Evolutionary conservation across 179 eudicot species (phyloP), one percentile per base, ranked within the genome.

Genomic region (Beta corolliflora): DNA sequence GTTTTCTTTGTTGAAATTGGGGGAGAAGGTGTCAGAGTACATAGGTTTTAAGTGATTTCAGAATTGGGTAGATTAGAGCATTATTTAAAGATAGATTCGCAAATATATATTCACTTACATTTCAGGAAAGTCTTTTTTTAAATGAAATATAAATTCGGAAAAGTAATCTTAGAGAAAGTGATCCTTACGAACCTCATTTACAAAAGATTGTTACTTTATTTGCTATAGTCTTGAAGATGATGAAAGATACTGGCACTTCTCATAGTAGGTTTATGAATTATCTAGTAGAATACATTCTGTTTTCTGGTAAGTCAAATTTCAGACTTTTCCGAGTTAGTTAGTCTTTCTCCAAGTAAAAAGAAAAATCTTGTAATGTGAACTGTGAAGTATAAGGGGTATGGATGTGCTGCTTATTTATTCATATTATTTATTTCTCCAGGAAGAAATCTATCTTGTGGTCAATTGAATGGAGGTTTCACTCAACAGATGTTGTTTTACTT

Each of bases 391-490:
- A 36, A 67, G 45, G 74, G 3, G 60, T 2, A 4, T 76, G 52
- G 60, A 14, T 61, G 13, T 70, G 52, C 64, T 68, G 11, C 77
- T 52, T 25, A 46, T 21, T 36, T 16, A 4, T 41, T 67, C 48
- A 11, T 18, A 23, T 50, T 73, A 18, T 36, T 11, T 66, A 29
- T 72, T 67, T 50, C 21, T 55, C 29, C 93, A 96, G 99, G 91
- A 87, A 84, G 80, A 93, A 88, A 82, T 82, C 71, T 81, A 96
- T 94, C 72, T 84, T 77, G 13, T 96, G 99, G 99, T 93, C 98
- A 46, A 87, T 94, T 66, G 99, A 96, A 84, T 96, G 98, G 99
- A 89, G 94, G 71, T 96, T 94, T 87, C 89, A 94, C 86, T 91
- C 91, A 52, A 91, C 97, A 18, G 92, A 94, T 77, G 89, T 92